phyloP scores from a whole-genome alignment of 805 yeast species.

The Suhomyces sp. region DNA sequence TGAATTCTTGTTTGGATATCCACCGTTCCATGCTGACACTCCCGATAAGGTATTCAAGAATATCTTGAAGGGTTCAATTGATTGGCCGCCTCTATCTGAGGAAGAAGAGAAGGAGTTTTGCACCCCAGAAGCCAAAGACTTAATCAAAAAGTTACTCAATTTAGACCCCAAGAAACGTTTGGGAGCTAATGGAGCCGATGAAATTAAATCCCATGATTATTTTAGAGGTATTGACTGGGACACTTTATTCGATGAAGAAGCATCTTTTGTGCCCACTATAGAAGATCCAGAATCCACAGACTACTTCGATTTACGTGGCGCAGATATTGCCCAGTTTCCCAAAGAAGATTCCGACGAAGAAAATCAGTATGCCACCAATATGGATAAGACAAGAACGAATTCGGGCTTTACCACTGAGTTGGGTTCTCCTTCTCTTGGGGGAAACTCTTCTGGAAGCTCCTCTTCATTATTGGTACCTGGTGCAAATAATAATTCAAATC shows the following conservation, averaged over 20 bases:
- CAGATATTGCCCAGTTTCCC: slow-evolving; percentile 63
- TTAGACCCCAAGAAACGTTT: slow-evolving; percentile 65
- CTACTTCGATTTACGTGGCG: slow-evolving; percentile 90
- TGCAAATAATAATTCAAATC: slow-evolving; percentile 10
- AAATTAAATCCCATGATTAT: slow-evolving; percentile 76
- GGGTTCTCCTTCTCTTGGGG: slow-evolving; percentile 14
- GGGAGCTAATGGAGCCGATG: slow-evolving; percentile 76
- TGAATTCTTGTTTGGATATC: slow-evolving; percentile 88
- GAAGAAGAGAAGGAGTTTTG: slow-evolving; percentile 54
- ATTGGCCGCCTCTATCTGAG: slow-evolving; percentile 74
- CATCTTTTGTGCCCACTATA: slow-evolving; percentile 77
- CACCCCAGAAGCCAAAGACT: slow-evolving; percentile 66
- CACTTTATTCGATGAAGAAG: slow-evolving; percentile 61
- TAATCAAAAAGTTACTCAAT: slow-evolving; percentile 60
- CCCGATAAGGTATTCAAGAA: slow-evolving; percentile 82
- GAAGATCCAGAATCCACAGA: slow-evolving; percentile 86
- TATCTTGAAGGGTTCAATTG: slow-evolving; percentile 67
- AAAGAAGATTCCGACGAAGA: slow-evolving; percentile 41
- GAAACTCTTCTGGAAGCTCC: slow-evolving; percentile 4
- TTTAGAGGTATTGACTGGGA: slow-evolving; percentile 76
- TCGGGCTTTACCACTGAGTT: slow-evolving; percentile 6
- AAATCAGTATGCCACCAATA: slow-evolving; percentile 10
- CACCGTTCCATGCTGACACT: slow-evolving; percentile 85
- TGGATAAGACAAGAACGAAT: neutral
- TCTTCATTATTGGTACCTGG: slow-evolving; percentile 10